Evolutionary conservation across 2,329 filamentous ascomycete genomes (phyloP), one percentile per base, ranked within the genome.

Genomic region (Ascochyta clinopodiicola): DNA sequence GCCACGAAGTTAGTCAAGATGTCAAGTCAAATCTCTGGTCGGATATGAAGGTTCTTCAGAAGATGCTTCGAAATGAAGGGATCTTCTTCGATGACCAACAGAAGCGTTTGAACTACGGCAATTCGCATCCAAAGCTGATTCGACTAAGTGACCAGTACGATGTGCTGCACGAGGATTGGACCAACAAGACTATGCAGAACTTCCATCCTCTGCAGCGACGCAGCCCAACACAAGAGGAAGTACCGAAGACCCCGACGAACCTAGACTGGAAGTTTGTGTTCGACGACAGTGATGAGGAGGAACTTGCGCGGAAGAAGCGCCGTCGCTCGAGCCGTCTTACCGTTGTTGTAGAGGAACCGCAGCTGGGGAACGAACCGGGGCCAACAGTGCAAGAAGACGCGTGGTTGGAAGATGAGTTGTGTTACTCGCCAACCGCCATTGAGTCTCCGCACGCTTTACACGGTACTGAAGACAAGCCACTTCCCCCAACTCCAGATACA

Each of bases 31-130:
- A 15, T 1, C 48, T 60, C 24, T 44, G 51, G 58, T 19, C 36
- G 2, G 44, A 53, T 9, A 22, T 57, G 17, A 36, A 27, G 3
- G 44, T 54, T 6, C 29, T 60, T 1, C 53, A 60, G 22, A 46
- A 25, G 6, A 43, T 53, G 44, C 36, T 60, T 6, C 29, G 40
- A 3, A 59, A 64, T 13, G 54, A 64, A 12, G 55, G 57, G 5
- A 35, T 64, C 1, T 12, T 24, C 0, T 60, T 64, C 6, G 57
- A 44, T 5, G 13, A 24, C 1, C 43, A 39, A 4, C 51, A 60
- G 35, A 49, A 44, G n/a, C 51, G 59, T 2, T 22, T 55, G 1
- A 39, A 49, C 0, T 39, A 42, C 36, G 51, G 59, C 3, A 22
- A 27, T n/a, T 42, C 34, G 0, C 31, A 46, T 24, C 21, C n/a